These are phyloP conservation scores for Pseudocohnilembus persalinus DNA, from an alignment of 169 alveolate genomes.

Conservation along the genomic window DNA sequence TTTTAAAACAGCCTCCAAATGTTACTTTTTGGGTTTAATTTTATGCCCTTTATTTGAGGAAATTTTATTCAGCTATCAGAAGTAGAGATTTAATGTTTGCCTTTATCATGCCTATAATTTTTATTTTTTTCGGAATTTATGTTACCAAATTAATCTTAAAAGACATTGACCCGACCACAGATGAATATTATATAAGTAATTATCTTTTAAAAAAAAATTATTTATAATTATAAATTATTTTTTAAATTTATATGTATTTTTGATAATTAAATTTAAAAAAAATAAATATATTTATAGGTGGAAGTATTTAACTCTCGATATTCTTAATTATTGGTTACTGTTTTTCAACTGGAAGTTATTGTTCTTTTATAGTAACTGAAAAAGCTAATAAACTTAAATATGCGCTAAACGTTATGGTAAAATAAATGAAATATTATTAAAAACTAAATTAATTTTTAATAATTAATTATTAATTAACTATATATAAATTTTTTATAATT, in stretches of 20 bases:
- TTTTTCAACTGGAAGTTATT: conserved; percentile 18
- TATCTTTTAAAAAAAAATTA: not conserved
- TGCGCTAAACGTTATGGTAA: conserved; percentile 40
- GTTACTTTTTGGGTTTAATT: not conserved
- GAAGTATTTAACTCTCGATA: not conserved
- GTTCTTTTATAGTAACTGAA: conserved; percentile 35
- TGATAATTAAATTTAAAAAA: no score
- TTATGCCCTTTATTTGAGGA: conserved; percentile 1
- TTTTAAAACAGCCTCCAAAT: conserved; percentile 5
- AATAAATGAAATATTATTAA: no score
- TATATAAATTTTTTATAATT: no score
- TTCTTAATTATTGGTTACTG: conserved; percentile 16
- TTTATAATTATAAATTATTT: not conserved
- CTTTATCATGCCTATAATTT: conserved; percentile 11
- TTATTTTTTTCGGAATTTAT: not conserved
- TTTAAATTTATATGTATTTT: not conserved
- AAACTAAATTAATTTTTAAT: no score
- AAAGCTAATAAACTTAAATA: conserved; percentile 36
- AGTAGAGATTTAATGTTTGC: not conserved
- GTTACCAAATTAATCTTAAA: conserved; percentile 6
- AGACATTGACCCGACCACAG: no score
- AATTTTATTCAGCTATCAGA: conserved; percentile 10
- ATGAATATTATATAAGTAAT: not conserved
- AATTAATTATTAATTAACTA: no score
- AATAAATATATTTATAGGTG: no score